Base-by-base conservation (phyloP, 345 rosid genomes). In the Camelina hispida region DNA sequence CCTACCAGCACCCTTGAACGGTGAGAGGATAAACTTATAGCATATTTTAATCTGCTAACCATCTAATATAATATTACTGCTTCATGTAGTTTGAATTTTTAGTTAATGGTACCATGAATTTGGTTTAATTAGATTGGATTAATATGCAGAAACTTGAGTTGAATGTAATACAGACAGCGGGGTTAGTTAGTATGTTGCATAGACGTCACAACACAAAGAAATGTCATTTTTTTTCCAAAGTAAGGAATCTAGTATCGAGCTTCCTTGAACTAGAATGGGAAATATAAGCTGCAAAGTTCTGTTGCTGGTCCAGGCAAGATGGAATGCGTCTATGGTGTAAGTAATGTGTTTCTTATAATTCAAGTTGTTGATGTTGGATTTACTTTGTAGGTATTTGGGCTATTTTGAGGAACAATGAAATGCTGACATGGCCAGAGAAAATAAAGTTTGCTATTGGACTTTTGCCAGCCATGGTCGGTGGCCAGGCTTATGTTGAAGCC, bases 391-490 rank as follows among this genome's bases (percentile, higher is more conserved):
- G 97, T 67, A 90, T 94, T 67, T 91, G 85, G 86, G 97, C 98
- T 54, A 94, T 94, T 62, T 85, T 94, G 70, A 85, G 78, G 82
- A 94, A 94, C 73, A 94, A 90, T 62, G 93, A 90, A 78, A 94
- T 94, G 97, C 84, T 94, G 77, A 90, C 97, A 38, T 94, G 98
- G 98, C 93, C 96, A 11, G 97, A 94, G 81, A 94, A 94, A 78
- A 85, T 87, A 53, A 94, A 90, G 83, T 94, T 94, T 86, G 98
- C 98, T 17, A 90, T 90, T 66, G 97, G 98, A 58, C 96, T 94
- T 58, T 82, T 94, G 44, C 97, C 97, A n/a, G 97, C 97, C 62
- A 94, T 94, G 72, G 44, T 87, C 23, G 98, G 98, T 34, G 96
- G 96, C 58, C 97, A 91, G 78, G 78, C 94, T 54, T 91, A 94